Percentiles rank a stretch among this genome's conserved stretches.
These are phyloP conservation scores for Beta macrorhiza DNA, from an alignment of 179 eudicot species.

Conservation along the genomic window DNA sequence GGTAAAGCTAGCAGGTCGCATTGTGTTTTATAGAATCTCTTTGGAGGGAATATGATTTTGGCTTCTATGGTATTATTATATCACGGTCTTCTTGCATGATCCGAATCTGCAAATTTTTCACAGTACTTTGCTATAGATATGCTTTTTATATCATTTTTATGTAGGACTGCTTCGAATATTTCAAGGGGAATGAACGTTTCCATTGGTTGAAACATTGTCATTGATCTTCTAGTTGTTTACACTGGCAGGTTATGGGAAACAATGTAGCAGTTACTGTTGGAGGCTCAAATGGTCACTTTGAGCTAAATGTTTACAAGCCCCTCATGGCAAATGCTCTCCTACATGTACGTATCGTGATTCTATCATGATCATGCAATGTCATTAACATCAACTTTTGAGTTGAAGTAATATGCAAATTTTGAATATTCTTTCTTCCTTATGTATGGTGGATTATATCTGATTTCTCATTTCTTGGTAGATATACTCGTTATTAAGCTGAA, in stretches of 20 bases:
- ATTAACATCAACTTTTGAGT: not conserved
- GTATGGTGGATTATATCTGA: not conserved
- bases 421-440: not conserved
- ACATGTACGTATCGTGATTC: conserved; percentile 51
- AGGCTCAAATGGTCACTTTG: conserved; percentile 98
- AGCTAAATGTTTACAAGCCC: conserved; percentile 96
- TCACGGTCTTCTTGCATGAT: no score
- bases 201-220: conserved; percentile 10
- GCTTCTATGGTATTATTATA: no score
- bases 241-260: conserved; percentile 91
- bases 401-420: not conserved
- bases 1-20: conserved; percentile 54
- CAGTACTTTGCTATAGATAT: no score
- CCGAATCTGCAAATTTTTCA: no score
- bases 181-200: not conserved
- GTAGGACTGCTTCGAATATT: not conserved
- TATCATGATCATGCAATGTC: not conserved
- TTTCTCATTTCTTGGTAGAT: no score
- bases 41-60: no score
- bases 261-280: conserved; percentile 95
- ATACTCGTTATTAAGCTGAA: no score
- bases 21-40: no score
- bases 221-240: conserved; percentile 14
- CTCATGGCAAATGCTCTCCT: conserved; percentile 87
- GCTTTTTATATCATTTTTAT: not conserved